Conservation (phyloP, 108 stramenopile genomes). For the Parmales sp. region DNA sequence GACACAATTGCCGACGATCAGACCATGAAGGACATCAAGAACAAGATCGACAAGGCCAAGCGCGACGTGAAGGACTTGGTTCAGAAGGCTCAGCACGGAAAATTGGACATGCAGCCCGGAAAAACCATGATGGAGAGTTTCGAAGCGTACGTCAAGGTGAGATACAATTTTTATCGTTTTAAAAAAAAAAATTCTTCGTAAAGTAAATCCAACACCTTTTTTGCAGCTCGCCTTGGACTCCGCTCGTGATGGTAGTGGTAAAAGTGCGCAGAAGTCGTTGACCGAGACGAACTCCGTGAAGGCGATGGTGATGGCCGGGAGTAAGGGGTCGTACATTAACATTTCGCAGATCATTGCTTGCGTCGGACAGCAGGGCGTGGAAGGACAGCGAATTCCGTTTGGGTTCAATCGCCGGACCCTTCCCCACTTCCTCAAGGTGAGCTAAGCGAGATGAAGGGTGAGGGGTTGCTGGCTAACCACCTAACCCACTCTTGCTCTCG, state of each 20-base stretch:
- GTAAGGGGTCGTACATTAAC: conserved; percentile 95
- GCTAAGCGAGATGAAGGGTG: too few relatives aligned
- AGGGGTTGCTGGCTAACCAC: too few relatives aligned
- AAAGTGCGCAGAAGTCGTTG: conserved; percentile 77
- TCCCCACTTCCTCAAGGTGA: conserved; percentile 98
- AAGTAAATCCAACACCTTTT: too few relatives aligned
- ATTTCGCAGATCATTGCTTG: conserved; percentile 99
- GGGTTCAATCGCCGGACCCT: conserved; percentile 93
- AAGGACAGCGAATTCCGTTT: conserved; percentile 95
- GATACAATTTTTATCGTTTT: background rate
- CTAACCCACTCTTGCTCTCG: too few relatives aligned
- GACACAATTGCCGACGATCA: conserved; percentile 91
- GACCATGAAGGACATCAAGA: conserved; percentile 88
- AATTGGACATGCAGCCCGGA: conserved; percentile 91
- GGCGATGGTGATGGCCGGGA: conserved; percentile 94
- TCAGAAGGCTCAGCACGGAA: conserved; percentile 87
- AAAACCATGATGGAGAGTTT: conserved; percentile 96
- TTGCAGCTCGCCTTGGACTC: too few relatives aligned
- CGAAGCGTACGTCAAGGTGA: conserved; percentile 42
- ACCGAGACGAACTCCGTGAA: conserved; percentile 92
- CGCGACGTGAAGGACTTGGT: conserved; percentile 84
- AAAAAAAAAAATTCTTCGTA: too few relatives aligned
- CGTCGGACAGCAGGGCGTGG: conserved; percentile 99
- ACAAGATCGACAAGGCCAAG: conserved; percentile 94
- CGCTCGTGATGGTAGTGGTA: conserved; percentile 91